Conservation (phyloP, 176 grass and related monocot genomes). For the Phragmites australis region DNA sequence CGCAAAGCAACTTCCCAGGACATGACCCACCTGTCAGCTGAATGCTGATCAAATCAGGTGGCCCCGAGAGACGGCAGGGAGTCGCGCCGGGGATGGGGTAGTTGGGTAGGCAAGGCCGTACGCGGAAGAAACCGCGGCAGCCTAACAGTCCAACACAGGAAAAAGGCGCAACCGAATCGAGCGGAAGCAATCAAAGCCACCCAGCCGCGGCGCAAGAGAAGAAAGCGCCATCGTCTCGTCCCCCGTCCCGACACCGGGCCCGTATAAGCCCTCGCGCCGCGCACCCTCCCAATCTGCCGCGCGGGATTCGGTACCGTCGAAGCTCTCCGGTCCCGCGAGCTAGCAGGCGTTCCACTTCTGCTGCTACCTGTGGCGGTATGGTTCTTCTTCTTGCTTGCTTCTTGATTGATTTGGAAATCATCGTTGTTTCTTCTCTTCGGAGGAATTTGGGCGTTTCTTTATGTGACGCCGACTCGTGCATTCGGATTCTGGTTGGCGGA, state of each 20-base stretch:
- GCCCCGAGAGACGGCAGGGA: not conserved
- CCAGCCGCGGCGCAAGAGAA: not conserved
- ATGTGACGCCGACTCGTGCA: not conserved
- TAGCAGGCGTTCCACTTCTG: not conserved
- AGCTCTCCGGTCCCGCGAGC: not conserved
- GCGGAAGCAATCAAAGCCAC: conserved; percentile 24
- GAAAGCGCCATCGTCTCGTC: not conserved
- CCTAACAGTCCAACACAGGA: not conserved
- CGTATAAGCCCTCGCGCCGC: too few species aligned
- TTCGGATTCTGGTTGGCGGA: not conserved
- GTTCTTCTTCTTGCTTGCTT: not conserved
- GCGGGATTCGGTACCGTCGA: not conserved
- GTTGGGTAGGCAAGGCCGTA: conserved; percentile 29
- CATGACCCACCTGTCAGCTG: conserved; percentile 17
- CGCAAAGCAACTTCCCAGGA: too few species aligned
- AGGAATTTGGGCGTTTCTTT: not conserved
- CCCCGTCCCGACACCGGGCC: too few species aligned
- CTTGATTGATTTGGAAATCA: not conserved
- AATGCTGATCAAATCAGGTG: not conserved
- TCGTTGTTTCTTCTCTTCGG: not conserved
- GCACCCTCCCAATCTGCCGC: too few species aligned
- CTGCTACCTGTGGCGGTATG: not conserved
- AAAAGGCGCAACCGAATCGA: not conserved
- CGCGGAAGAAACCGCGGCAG: conserved; percentile 42
- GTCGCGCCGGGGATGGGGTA: not conserved